Evolutionary conservation across 2,329 filamentous ascomycete species (phyloP).

Genomic region (Fusarium denticulatum): DNA sequence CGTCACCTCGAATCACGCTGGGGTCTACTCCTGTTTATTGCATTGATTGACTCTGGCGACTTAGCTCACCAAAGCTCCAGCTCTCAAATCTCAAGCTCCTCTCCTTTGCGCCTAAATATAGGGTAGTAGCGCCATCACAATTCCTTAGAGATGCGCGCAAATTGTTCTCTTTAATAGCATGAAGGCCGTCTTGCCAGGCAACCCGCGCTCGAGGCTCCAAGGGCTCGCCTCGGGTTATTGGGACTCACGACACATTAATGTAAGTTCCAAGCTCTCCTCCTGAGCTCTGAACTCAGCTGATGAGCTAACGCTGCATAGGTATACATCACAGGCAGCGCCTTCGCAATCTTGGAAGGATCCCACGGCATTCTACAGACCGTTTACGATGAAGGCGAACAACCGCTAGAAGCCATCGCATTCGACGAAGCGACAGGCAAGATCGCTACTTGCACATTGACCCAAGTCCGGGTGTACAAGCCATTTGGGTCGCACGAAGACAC

Average conservation of each 20-base stretch:
- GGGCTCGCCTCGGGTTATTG: conserved; percentile 79
- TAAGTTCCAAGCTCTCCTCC: conserved; percentile 53
- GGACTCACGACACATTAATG: conserved; percentile 77
- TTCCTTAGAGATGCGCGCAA: conserved; percentile 37
- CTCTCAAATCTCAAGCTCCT: conserved; percentile 1
- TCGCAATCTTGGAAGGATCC: conserved; percentile 82
- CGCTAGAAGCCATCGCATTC: conserved; percentile 79
- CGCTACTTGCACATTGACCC: conserved; percentile 73
- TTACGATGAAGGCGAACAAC: conserved; percentile 80
- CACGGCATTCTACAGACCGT: conserved; percentile 86
- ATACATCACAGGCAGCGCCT: conserved; percentile 89
- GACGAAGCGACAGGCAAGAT: conserved; percentile 88
- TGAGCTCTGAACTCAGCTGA: conserved; percentile 13
- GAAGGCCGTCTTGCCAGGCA: conserved; percentile 82
- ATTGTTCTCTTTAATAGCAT: conserved; percentile 61
- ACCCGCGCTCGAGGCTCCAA: conserved; percentile 81
- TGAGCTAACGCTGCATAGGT: conserved; percentile 59
- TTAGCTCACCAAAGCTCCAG: conserved; percentile 7
- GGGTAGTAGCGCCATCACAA: background rate
- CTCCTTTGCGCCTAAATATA: conserved; percentile 12
- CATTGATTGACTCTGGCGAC: conserved; percentile 29
- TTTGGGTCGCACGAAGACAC: conserved; percentile 75
- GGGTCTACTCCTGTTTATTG: conserved; percentile 23
- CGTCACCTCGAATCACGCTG: conserved; percentile 34
- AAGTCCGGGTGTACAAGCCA: conserved; percentile 82